Evolutionary conservation across 2,329 filamentous ascomycete species (phyloP), one percentile per base, ranked within the genome.

Genomic region (Alternaria dauci): DNA sequence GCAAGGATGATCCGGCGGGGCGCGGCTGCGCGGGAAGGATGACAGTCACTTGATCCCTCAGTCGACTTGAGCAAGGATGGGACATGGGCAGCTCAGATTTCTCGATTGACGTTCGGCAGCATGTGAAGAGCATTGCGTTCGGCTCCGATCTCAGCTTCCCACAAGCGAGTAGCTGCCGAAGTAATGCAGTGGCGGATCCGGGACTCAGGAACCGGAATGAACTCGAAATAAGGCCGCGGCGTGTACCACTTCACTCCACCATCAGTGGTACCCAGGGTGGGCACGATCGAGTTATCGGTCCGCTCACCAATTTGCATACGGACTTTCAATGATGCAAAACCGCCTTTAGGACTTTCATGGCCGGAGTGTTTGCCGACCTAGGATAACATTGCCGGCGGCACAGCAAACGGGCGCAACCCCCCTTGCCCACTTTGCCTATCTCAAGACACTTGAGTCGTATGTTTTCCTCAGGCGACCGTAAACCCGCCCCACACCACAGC

Each of bases 11-110:
- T 57, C 59, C 59, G 59, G 62, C 61, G 68, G 72, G 68, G 66
- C 59, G 61, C 65, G 70, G 67, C 58, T 66, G 63, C 52, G 66
- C 74, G 73, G 74, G 73, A 76, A 76, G 74, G 73, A 77, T 73
- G 70, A 56, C 52, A 62, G 63, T 70, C 67, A 70, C 61, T 69
- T 68, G 68, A 69, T 68, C 58, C 60, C 66, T 64, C 58, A 43
- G 38, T 57, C n/a, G 25, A 43, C 26, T 25, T 46, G 41, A 38
- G 28, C 47, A 53, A 50, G 58, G 42, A 58, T 48, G 44, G 18
- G 51, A 55, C 50, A 44, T 47, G 55, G 51, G 41, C 26, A 20
- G 23, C 25, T 47, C 48, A 47, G 26, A 54, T n/a, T 48, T 44
- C 5, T 25, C 18, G 23, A 30, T 34, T 18, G 46, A 16, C 42